These are phyloP conservation scores for Elongisporangium anandrum DNA, from an alignment of 352 stramenopile species.

Conservation along the genomic window DNA sequence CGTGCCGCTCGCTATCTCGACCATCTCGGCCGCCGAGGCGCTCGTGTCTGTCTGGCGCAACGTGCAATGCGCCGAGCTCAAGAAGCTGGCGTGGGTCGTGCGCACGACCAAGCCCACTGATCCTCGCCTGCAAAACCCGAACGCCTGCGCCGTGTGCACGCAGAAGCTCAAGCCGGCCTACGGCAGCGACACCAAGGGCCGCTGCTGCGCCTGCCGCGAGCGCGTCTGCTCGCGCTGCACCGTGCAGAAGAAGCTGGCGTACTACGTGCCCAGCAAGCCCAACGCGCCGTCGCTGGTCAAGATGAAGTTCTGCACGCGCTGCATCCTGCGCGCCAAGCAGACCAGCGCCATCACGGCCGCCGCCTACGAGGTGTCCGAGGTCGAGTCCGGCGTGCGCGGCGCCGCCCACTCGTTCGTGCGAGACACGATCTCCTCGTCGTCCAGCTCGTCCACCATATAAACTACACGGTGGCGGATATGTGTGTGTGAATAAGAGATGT, in stretches of 20 bases:
- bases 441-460: not conserved
- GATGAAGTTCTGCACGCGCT: too few relatives aligned
- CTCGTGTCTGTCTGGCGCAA: constrained; percentile 32
- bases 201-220: constrained; percentile 19
- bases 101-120: not conserved
- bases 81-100: constrained; percentile 21
- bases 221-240: too few relatives aligned
- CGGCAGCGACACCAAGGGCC: not conserved
- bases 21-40: constrained; percentile 18
- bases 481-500: not conserved
- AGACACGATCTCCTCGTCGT: constrained; percentile 23
- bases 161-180: constrained; percentile 16
- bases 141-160: constrained; percentile 15
- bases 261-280: too few relatives aligned
- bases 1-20: constrained; percentile 26
- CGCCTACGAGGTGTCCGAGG: too few relatives aligned
- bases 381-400: constrained; percentile 1
- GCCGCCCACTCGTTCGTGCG: constrained; percentile 20
- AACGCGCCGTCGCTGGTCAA: too few relatives aligned
- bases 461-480: not conserved
- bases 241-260: too few relatives aligned
- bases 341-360: too few relatives aligned
- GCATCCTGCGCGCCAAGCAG: too few relatives aligned
- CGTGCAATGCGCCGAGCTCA: constrained; percentile 22
- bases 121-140: constrained; percentile 10